Evolutionary conservation across 78 protist genomes (phyloP).

Genomic region (Cavenderia fasciculata): DNA sequence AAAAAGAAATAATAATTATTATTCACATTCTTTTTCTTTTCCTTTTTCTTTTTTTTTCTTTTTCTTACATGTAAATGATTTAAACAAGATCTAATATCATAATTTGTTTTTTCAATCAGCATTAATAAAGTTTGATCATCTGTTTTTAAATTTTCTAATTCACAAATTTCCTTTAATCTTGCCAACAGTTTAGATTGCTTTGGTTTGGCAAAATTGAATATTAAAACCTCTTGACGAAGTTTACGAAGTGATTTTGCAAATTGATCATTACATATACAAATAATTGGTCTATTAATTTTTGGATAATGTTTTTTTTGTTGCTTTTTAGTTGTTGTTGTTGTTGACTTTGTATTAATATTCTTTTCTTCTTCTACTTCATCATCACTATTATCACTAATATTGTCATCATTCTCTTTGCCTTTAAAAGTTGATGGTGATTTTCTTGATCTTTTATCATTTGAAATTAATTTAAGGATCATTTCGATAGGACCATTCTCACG

Average conservation of each 20-base stretch:
- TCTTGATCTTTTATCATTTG: not conserved
- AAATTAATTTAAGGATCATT: constrained; percentile 21
- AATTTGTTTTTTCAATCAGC: constrained; percentile 46
- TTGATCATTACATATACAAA: constrained; percentile 91
- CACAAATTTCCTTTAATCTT: constrained; percentile 68
- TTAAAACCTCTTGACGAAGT: constrained; percentile 68
- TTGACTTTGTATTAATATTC: not conserved
- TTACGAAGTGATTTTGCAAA: constrained; percentile 70
- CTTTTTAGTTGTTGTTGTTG: not conserved
- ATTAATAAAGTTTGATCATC: constrained; percentile 10
- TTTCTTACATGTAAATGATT: too few relatives aligned
- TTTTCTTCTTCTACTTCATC: not conserved
- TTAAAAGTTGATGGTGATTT: not conserved
- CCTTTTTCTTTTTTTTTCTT: too few relatives aligned
- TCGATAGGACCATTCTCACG: constrained; percentile 62
- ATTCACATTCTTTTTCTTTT: too few relatives aligned
- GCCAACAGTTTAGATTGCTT: constrained; percentile 15
- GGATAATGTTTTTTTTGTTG: not conserved
- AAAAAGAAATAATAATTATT: too few relatives aligned
- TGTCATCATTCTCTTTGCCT: not conserved
- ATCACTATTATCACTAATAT: not conserved
- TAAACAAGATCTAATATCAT: constrained; percentile 80
- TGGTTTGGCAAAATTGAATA: constrained; percentile 59
- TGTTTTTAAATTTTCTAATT: constrained; percentile 26
- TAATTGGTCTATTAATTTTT: constrained; percentile 79